Percentiles rank a stretch among this genome's conserved stretches.
These are phyloP conservation scores for Fusarium hainanense DNA, from an alignment of 2,329 filamentous ascomycete genomes.

Conservation along the genomic window DNA sequence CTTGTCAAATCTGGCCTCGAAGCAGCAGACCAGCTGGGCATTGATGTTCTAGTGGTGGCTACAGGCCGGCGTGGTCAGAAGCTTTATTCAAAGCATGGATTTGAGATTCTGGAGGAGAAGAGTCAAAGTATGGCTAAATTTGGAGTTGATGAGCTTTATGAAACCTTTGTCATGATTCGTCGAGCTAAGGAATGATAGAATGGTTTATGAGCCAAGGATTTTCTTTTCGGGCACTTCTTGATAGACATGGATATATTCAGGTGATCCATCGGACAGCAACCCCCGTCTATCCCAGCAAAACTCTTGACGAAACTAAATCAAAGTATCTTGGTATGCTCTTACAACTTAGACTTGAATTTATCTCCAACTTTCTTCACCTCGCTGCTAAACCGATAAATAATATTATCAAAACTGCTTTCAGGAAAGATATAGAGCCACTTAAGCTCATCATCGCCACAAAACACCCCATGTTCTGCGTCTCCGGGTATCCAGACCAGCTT, in stretches of 20 bases:
- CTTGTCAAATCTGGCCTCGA: constrained; percentile 39
- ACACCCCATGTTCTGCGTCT: constrained; percentile 42
- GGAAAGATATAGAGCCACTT: constrained; percentile 44
- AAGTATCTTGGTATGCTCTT: rapidly evolving
- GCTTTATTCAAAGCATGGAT: constrained; percentile 38
- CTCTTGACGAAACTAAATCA: background rate
- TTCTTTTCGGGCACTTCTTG: background rate
- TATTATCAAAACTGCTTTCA: constrained; percentile 39
- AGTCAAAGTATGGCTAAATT: constrained; percentile 10
- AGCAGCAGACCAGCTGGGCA: constrained; percentile 27
- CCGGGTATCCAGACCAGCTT: constrained; percentile 42
- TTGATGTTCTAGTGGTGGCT: constrained; percentile 33
- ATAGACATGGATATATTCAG: background rate
- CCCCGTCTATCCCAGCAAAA: rapidly evolving
- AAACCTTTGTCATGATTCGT: constrained; percentile 26
- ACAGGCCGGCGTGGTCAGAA: constrained; percentile 29
- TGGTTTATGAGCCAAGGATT: rapidly evolving
- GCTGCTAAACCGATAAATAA: constrained; percentile 39
- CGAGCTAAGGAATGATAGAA: background rate
- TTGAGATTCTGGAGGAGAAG: constrained; percentile 22
- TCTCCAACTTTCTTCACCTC: constrained; percentile 10
- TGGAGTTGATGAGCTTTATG: constrained; percentile 17
- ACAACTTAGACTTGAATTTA: constrained; percentile 17
- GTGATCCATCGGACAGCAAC: rapidly evolving
- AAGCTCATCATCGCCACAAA: constrained; percentile 28